These are phyloP conservation scores for Chalaropsis thielavioides DNA, from an alignment of 2,329 filamentous ascomycete species.

Conservation along the genomic window DNA sequence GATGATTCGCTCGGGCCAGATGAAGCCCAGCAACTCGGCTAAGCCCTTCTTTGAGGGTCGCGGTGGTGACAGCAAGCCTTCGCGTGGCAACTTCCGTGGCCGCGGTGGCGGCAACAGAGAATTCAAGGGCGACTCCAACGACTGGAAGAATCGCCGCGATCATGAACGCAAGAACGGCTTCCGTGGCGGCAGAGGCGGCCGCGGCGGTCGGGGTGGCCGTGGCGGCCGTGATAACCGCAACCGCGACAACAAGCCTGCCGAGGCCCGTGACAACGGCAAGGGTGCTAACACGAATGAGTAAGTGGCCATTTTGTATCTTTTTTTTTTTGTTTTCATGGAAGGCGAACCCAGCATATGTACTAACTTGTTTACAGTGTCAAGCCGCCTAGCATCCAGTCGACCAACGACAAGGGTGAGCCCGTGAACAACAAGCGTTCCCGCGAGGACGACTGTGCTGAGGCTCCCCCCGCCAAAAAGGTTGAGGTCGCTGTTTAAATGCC, in stretches of 20 bases:
- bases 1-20: conserved; percentile 55
- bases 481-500: conserved; percentile 28
- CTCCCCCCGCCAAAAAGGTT: conserved; percentile 46
- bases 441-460: conserved; percentile 34
- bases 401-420: conserved; percentile 27
- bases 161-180: conserved; percentile 47
- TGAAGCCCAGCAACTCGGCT: conserved; percentile 40
- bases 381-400: conserved; percentile 33
- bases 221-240: conserved; percentile 22
- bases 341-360: no score
- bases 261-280: conserved; percentile 20
- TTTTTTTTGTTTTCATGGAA: no score
- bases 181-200: conserved; percentile 32
- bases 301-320: conserved; percentile 20
- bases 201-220: conserved; percentile 29
- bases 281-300: conserved; percentile 25
- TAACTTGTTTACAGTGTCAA: conserved; percentile 23
- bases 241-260: conserved; percentile 22
- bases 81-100: conserved; percentile 28
- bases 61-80: conserved; percentile 22
- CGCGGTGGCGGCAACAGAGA: conserved; percentile 23
- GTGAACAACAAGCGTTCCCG: conserved; percentile 40
- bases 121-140: conserved; percentile 34
- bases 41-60: conserved; percentile 38
- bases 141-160: conserved; percentile 52